Evolutionary conservation across 2,329 filamentous ascomycete species (phyloP).

Genomic region (Trichoderma cornu-damae): DNA sequence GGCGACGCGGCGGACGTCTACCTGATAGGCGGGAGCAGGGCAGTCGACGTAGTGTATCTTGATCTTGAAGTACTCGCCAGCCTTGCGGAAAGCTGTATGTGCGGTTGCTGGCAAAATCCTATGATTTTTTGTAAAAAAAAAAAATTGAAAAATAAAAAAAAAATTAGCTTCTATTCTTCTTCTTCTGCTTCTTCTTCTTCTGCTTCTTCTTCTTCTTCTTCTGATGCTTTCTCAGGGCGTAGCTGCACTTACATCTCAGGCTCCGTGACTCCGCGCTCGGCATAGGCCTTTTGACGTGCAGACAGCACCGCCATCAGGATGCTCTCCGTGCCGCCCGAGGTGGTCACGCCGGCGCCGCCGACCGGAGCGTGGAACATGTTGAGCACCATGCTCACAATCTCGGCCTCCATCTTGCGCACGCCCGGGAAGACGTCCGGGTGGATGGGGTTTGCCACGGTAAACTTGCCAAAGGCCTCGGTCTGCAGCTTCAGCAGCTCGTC

Average conservation of each 20-base stretch:
- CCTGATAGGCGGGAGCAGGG: slow-evolving; percentile 79
- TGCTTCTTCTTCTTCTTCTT: too few relatives aligned
- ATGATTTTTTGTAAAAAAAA: too few relatives aligned
- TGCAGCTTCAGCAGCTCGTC: slow-evolving; percentile 76
- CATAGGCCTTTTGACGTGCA: slow-evolving; percentile 81
- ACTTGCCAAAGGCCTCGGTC: slow-evolving; percentile 87
- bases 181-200: too few relatives aligned
- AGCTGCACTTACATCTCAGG: slow-evolving; percentile 92
- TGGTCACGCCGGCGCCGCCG: slow-evolving; percentile 82
- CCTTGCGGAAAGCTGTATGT: slow-evolving; percentile 95
- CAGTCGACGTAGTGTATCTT: slow-evolving; percentile 85
- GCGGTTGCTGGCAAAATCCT: slow-evolving; percentile 92
- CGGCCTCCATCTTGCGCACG: slow-evolving; percentile 98
- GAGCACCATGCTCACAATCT: slow-evolving; percentile 93
- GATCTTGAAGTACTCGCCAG: slow-evolving; percentile 93
- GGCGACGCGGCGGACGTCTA: slow-evolving; percentile 69
- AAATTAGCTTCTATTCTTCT: too few relatives aligned
- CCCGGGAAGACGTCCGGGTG: slow-evolving; percentile 98
- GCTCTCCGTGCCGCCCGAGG: slow-evolving; percentile 89
- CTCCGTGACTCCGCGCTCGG: slow-evolving; percentile 80
- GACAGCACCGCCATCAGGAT: slow-evolving; percentile 93
- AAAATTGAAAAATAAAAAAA: too few relatives aligned
- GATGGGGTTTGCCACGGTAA: slow-evolving; percentile 93
- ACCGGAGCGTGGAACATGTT: slow-evolving; percentile 82
- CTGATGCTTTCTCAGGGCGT: too few relatives aligned